phyloP scores from a whole-genome alignment of 2,329 filamentous ascomycete genomes.

The Drechslerella stenobrocha region DNA sequence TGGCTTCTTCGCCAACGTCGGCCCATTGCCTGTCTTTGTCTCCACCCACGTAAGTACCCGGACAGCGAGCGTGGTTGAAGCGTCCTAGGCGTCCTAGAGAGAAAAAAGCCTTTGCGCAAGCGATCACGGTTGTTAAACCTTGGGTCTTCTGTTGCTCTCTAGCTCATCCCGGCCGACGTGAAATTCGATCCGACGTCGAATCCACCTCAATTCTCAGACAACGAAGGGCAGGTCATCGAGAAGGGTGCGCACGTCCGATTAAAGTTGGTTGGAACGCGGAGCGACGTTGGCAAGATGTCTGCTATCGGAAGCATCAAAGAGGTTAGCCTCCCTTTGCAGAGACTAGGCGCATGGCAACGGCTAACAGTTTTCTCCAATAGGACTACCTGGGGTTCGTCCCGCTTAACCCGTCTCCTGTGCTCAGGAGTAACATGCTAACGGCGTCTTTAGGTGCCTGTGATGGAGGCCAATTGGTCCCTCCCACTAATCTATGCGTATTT shows the following conservation, averaged over 20 bases:
- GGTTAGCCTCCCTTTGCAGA: slow-evolving; percentile 36
- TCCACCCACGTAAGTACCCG: slow-evolving; percentile 71
- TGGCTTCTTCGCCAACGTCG: slow-evolving; percentile 85
- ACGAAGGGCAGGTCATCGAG: slow-evolving; percentile 90
- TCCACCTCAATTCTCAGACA: slow-evolving; percentile 94
- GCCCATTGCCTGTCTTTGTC: slow-evolving; percentile 76
- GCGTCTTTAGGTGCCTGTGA: slow-evolving; percentile 29
- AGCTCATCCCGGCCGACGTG: slow-evolving; percentile 90
- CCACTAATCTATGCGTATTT: slow-evolving; percentile 1
- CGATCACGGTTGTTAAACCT: slow-evolving; percentile 28
- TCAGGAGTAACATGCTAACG: slow-evolving; percentile 8
- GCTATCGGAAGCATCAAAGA: slow-evolving; percentile 97
- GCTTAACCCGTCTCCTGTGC: neutral
- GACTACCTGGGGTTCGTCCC: slow-evolving; percentile 44
- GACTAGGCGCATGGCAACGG: neutral
- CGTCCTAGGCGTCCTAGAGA: neutral
- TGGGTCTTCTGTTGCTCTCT: slow-evolving; percentile 53
- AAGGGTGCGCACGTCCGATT: slow-evolving; percentile 89
- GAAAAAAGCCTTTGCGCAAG: neutral
- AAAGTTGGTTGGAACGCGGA: slow-evolving; percentile 90
- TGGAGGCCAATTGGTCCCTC: neutral
- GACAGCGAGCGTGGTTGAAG: slow-evolving; percentile 40
- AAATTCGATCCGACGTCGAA: slow-evolving; percentile 95
- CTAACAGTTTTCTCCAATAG: slow-evolving; percentile 5
- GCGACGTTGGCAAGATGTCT: slow-evolving; percentile 92